phyloP scores from a whole-genome alignment of 2,329 filamentous ascomycete genomes.

The Ceratocystiopsis brevicomis region DNA sequence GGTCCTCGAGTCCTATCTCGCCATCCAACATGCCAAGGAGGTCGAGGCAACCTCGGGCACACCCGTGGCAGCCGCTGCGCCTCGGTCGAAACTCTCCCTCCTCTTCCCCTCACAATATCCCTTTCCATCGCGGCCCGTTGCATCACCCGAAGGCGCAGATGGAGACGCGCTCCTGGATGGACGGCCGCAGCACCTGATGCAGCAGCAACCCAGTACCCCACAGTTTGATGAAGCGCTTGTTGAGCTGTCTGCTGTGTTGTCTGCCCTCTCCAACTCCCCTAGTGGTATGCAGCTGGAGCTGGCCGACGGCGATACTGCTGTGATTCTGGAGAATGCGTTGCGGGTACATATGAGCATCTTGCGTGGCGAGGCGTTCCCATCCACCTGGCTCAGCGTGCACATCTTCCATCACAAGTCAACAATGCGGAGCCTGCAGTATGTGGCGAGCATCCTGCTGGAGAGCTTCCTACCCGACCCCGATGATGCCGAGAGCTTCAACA shows the following conservation, averaged over 20 bases:
- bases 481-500: conserved; percentile 81
- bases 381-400: conserved; percentile 77
- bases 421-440: conserved; percentile 66
- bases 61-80: conserved; percentile 1
- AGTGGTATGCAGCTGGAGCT: conserved; percentile 59
- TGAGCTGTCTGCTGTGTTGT: conserved; percentile 74
- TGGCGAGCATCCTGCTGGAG: conserved; percentile 63
- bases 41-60: not conserved
- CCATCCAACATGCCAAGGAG: conserved; percentile 40
- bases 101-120: conserved; percentile 83
- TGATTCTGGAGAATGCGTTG: conserved; percentile 59
- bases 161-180: conserved; percentile 14
- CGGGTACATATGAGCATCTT: conserved; percentile 80
- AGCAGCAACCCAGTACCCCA: conserved; percentile 16
- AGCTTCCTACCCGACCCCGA: conserved; percentile 76
- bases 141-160: conserved; percentile 10
- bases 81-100: conserved; percentile 56
- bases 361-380: conserved; percentile 73
- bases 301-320: conserved; percentile 53
- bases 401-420: conserved; percentile 86
- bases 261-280: conserved; percentile 57
- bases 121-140: conserved; percentile 56
- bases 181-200: conserved; percentile 1
- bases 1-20: conserved; percentile 73
- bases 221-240: conserved; percentile 71